phyloP scores from a whole-genome alignment of 306 rosid species.

The Sechiopsis laciniata region DNA sequence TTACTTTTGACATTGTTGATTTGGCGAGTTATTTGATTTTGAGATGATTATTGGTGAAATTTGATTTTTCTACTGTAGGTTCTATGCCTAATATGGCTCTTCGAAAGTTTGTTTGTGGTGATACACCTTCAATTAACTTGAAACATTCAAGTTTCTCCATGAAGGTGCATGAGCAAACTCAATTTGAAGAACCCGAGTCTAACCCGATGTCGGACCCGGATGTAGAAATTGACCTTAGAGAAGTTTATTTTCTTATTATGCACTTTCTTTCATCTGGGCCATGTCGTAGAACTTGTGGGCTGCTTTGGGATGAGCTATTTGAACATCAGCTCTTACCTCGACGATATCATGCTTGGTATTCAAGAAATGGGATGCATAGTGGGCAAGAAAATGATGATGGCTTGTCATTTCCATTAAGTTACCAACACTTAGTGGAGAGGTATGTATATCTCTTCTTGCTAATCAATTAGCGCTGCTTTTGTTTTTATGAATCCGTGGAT shows the following conservation, averaged over 20 bases:
- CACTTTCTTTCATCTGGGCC: slow-evolving; percentile 96
- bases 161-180: slow-evolving; percentile 43
- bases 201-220: slow-evolving; percentile 49
- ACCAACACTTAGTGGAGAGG: slow-evolving; percentile 71
- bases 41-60: not conserved
- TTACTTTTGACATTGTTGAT: not conserved
- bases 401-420: slow-evolving; percentile 72
- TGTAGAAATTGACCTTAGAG: slow-evolving; percentile 73
- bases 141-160: slow-evolving; percentile 57
- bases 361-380: slow-evolving; percentile 59
- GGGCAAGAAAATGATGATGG: slow-evolving; percentile 74
- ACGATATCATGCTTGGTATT: slow-evolving; percentile 96
- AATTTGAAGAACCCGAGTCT: slow-evolving; percentile 36
- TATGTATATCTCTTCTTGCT: slow-evolving; percentile 32
- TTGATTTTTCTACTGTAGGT: slow-evolving; percentile 26
- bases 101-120: slow-evolving; percentile 57
- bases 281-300: slow-evolving; percentile 64
- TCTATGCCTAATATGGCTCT: slow-evolving; percentile 73
- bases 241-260: slow-evolving; percentile 93
- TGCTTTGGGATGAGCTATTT: slow-evolving; percentile 80
- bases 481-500: not conserved
- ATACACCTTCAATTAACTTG: slow-evolving; percentile 52
- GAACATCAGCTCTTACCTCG: slow-evolving; percentile 93
- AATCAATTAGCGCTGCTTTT: not conserved
- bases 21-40: not conserved